Base-by-base conservation (phyloP, 2,329 filamentous ascomycete genomes). In the Hypoxylon sp. region DNA sequence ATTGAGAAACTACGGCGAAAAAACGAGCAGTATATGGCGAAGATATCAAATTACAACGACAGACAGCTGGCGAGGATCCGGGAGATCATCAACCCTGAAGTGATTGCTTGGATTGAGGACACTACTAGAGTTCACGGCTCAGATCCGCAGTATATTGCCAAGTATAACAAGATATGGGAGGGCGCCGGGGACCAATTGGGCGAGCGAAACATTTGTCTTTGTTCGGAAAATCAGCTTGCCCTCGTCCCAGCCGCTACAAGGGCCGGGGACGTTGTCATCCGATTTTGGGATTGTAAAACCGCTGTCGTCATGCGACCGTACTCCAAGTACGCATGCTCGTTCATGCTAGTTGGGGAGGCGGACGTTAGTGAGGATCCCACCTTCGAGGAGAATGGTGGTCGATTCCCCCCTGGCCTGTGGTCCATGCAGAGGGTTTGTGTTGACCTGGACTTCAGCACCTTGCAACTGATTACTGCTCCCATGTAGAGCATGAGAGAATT, bases 301-400 rank as follows among this genome's bases (percentile, higher is more conserved):
- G 45, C 59, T 14, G n/a, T 63, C 16, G 26, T 63, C 5, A 63
- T 63, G 59, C 33, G 59, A 26, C 61, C 53, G 51, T 28, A 18
- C 16, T 32, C 2, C 30, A 11, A 32, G 9, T 3, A 32, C 7
- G 1, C 7, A 16, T 7, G 7, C 36, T 38, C 48, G 1, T 48
- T 53, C 20, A 53, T 48, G 38, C 20, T 60, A n/a, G 22, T 60
- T 2, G 56, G 56, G 16, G 45, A 28, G 20, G 56, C 40, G 12
- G 56, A 53, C 16, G 28, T 45, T 16, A 46, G 3, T 26, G 6
- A 26, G 6, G n/a, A n/a, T n/a, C n/a, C n/a, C n/a, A n/a, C n/a
- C n/a, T n/a, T n/a, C n/a, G n/a, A n/a, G n/a, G n/a, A n/a, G n/a
- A n/a, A n/a, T n/a, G n/a, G n/a, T n/a, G n/a, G n/a, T n/a, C n/a